These are phyloP conservation scores for Coemansia biformis DNA, from an alignment of 192 early-diverging fungal genomes.

Conservation along the genomic window DNA sequence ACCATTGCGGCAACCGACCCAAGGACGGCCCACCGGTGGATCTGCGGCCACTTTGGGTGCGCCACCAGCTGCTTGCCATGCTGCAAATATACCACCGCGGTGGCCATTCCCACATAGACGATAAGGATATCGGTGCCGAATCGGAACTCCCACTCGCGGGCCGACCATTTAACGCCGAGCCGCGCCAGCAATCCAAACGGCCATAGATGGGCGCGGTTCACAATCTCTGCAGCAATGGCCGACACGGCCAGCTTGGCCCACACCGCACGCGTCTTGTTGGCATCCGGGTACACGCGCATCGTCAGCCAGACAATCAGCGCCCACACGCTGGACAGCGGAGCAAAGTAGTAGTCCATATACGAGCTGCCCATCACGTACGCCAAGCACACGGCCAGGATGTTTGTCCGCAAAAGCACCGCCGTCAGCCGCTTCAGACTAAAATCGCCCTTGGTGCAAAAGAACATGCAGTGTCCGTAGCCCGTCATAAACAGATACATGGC, in stretches of 20 bases:
- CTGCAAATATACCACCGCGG: slow-evolving; percentile 51
- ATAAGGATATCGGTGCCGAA: slow-evolving; percentile 62
- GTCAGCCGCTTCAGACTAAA: slow-evolving; percentile 62
- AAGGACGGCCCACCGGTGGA: slow-evolving; percentile 30
- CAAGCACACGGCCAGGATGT: slow-evolving; percentile 60
- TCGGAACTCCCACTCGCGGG: slow-evolving; percentile 66
- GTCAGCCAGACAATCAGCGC: slow-evolving; percentile 62
- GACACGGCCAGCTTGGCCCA: slow-evolving; percentile 52
- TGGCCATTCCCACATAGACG: slow-evolving; percentile 64
- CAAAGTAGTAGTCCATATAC: slow-evolving; percentile 77
- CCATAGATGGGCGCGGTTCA: slow-evolving; percentile 34
- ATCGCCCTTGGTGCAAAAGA: slow-evolving; percentile 64
- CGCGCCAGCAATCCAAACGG: slow-evolving; percentile 39
- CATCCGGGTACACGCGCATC: slow-evolving; percentile 52
- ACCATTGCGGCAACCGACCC: slow-evolving; percentile 38
- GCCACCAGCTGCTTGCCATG: slow-evolving; percentile 36
- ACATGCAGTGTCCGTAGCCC: slow-evolving; percentile 71
- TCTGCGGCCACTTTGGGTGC: slow-evolving; percentile 36
- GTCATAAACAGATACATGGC: slow-evolving; percentile 79
- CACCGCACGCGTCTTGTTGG: slow-evolving; percentile 52
- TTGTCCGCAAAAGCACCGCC: slow-evolving; percentile 59
- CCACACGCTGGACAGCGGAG: slow-evolving; percentile 69
- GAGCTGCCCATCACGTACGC: slow-evolving; percentile 63
- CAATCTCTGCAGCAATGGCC: slow-evolving; percentile 5
- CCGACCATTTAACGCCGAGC: slow-evolving; percentile 56